These are phyloP conservation scores for Deakozyma indianensis DNA, from an alignment of 805 yeast genomes.

Conservation along the genomic window DNA sequence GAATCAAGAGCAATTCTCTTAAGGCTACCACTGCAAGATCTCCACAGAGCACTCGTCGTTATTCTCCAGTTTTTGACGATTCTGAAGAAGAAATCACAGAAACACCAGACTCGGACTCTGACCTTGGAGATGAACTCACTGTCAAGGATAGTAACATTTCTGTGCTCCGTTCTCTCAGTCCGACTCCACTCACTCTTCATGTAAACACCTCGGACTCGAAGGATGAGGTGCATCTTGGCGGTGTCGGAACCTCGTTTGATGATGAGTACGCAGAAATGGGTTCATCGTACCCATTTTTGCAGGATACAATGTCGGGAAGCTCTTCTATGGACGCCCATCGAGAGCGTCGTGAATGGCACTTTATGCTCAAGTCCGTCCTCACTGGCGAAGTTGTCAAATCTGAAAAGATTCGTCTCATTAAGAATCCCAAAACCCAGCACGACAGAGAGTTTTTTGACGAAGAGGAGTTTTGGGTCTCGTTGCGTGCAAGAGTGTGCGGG, in stretches of 20 bases:
- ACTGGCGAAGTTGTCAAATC: constrained; percentile 91
- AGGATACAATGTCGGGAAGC: constrained; percentile 2
- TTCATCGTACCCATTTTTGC: constrained; percentile 11
- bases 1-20: constrained; percentile 41
- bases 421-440: constrained; percentile 36
- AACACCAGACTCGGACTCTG: constrained; percentile 10
- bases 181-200: constrained; percentile 9
- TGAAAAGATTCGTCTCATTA: constrained; percentile 52
- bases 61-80: constrained; percentile 8
- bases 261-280: constrained; percentile 17
- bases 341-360: constrained; percentile 91
- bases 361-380: constrained; percentile 76
- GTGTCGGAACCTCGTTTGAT: constrained; percentile 19
- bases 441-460: constrained; percentile 34
- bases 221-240: constrained; percentile 14
- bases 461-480: constrained; percentile 76
- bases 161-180: constrained; percentile 15
- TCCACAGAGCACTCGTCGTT: constrained; percentile 16
- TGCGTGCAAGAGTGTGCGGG: constrained; percentile 68
- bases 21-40: constrained; percentile 65
- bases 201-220: constrained; percentile 12
- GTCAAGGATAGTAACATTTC: neutral
- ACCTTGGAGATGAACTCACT: neutral
- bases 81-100: constrained; percentile 14
- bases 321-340: constrained; percentile 16